Conservation (phyloP, 768 basidiomycete species). For the Dioszegia crocea region DNA sequence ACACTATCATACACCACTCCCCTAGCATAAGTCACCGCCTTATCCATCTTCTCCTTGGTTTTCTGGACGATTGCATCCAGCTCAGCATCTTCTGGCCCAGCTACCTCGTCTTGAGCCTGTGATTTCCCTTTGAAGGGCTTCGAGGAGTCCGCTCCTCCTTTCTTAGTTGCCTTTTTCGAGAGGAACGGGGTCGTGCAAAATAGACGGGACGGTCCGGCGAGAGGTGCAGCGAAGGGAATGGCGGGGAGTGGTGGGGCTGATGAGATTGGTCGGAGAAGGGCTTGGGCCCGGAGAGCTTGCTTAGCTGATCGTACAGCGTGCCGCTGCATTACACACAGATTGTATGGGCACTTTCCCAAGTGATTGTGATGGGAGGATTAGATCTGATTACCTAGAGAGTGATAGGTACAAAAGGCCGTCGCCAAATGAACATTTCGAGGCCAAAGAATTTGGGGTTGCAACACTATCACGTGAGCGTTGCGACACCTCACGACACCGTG, state of each 20-base stretch:
- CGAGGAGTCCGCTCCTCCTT: background rate
- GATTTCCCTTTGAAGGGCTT: constrained; percentile 23
- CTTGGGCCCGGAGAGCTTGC: background rate
- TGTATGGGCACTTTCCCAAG: too few species aligned
- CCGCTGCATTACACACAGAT: too few species aligned
- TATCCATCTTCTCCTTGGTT: constrained; percentile 48
- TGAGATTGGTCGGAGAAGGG: background rate
- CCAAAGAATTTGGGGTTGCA: too few species aligned
- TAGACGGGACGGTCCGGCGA: constrained; percentile 8
- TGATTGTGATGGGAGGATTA: too few species aligned
- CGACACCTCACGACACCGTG: too few species aligned
- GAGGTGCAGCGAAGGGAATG: too few species aligned
- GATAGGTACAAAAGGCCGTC: too few species aligned
- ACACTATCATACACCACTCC: constrained; percentile 49
- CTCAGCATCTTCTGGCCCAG: constrained; percentile 20
- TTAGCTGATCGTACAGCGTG: too few species aligned
- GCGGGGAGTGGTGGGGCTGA: background rate
- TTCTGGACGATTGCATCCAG: constrained; percentile 30
- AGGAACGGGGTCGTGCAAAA: constrained; percentile 14
- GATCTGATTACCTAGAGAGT: too few species aligned
- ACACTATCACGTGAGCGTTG: too few species aligned
- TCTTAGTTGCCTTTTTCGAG: constrained; percentile 26
- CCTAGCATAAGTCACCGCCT: constrained; percentile 50
- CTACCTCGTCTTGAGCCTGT: constrained; percentile 13
- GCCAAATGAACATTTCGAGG: too few species aligned